Conservation (phyloP, 208 protist species). For the Trypanosoma rangeli region DNA sequence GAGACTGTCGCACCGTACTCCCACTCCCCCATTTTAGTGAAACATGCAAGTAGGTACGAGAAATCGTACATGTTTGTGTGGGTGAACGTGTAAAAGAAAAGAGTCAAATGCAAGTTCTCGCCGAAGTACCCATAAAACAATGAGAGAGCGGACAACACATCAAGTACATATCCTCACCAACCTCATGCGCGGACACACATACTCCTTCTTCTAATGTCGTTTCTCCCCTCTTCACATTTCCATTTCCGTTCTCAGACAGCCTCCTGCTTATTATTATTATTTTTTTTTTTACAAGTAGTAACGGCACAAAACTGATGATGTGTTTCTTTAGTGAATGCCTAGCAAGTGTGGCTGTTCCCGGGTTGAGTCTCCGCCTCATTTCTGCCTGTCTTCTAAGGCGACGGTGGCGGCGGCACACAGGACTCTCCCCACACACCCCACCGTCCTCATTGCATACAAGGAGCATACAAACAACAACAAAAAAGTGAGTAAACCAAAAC, state of each 20-base stretch:
- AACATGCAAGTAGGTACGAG: not conserved
- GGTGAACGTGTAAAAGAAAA: not conserved
- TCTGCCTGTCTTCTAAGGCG: not conserved
- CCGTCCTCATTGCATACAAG: not conserved
- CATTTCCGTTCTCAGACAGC: too few relatives aligned
- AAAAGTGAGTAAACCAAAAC: not conserved
- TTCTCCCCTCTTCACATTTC: not conserved
- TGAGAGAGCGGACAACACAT: not conserved
- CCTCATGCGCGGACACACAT: not conserved
- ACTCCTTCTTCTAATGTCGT: not conserved
- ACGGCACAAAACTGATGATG: too few relatives aligned
- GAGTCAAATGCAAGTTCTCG: not conserved
- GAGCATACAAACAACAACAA: not conserved
- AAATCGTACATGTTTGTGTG: not conserved
- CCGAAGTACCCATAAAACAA: not conserved
- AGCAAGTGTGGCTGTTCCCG: too few relatives aligned
- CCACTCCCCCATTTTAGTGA: not conserved
- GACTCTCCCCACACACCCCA: not conserved
- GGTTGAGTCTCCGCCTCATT: not conserved
- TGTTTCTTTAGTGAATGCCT: too few relatives aligned
- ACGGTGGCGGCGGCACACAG: not conserved
- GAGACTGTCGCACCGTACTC: not conserved
- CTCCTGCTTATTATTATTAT: too few relatives aligned
- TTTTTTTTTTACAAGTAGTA: not conserved
- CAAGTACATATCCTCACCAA: not conserved